These are phyloP conservation scores for Heimioporus retisporus DNA, from an alignment of 1,284 basidiomycete genomes.

Conservation along the genomic window DNA sequence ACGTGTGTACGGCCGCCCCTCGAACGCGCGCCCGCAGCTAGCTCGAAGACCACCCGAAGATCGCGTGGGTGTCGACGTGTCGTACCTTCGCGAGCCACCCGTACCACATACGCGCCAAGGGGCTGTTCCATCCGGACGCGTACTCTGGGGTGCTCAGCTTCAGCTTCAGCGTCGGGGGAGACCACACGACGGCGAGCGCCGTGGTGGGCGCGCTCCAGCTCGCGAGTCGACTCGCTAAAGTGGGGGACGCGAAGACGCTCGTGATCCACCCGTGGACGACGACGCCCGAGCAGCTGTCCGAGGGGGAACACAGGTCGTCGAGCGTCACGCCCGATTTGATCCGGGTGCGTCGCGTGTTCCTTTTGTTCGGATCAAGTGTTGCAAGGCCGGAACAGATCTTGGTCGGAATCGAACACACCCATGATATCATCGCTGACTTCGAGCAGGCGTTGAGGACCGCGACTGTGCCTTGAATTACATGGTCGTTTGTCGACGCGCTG, in stretches of 20 bases:
- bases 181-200: slow-evolving; percentile 66
- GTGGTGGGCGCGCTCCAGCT: slow-evolving; percentile 83
- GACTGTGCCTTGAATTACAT: slow-evolving; percentile 13
- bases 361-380: neutral
- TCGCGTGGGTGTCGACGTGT: slow-evolving; percentile 77
- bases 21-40: slow-evolving; percentile 58
- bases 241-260: slow-evolving; percentile 79
- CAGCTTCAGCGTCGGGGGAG: slow-evolving; percentile 84
- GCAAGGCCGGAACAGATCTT: slow-evolving; percentile 52
- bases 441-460: slow-evolving; percentile 46
- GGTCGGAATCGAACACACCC: slow-evolving; percentile 89
- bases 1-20: too few relatives aligned
- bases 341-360: slow-evolving; percentile 58
- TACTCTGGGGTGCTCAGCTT: slow-evolving; percentile 78
- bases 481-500: too few relatives aligned
- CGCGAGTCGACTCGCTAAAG: slow-evolving; percentile 81
- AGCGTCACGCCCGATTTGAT: slow-evolving; percentile 88
- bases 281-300: slow-evolving; percentile 82
- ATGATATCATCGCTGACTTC: slow-evolving; percentile 90
- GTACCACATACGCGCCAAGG: slow-evolving; percentile 71
- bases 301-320: slow-evolving; percentile 72
- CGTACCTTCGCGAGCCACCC: slow-evolving; percentile 77
- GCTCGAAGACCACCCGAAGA: slow-evolving; percentile 77
- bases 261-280: slow-evolving; percentile 89
- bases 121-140: slow-evolving; percentile 63